Base-by-base conservation (phyloP, 1,284 basidiomycete genomes). In the Microbotryomycetes sp. region DNA sequence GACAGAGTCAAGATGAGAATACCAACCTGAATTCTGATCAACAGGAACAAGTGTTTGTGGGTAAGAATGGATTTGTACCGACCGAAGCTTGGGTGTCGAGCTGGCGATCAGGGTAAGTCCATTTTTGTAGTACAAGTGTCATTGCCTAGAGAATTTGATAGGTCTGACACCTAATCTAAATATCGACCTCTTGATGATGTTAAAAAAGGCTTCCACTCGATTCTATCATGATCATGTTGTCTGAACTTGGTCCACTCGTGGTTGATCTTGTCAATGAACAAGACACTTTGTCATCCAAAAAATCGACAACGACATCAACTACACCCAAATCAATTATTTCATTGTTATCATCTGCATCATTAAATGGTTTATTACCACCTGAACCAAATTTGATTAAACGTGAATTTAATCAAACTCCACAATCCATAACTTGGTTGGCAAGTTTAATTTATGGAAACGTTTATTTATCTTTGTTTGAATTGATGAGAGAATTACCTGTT, bases 371-470 rank as follows among this genome's bases (percentile, higher is more conserved):
- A 14, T 79, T 96, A 29, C 89, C 92, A 3, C 81, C 84, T 6
- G 77, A 80, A 4, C 83, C 86, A 1, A 80, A 84, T 7, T 75
- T 87, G 42, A 77, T 80, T 16, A 82, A 89, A 16, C 81, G 92
- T 50, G 81, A 79, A 62, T 94, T 94, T 75, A 76, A 85, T 73
- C 87, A 88, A 66, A 73, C 89, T 4, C 86, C 90, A 66, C 86
- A 89, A 3, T 91, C 89, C 4, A 81, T 86, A 58, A 82, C 92
- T 14, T 94, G 92, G 92, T 80, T 93, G 51, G 89, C 89, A 9
- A 89, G 87, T 0, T 77, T 94, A 56, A 84, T 92, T 36, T 96
- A 92, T 90, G 92, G 92, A 49, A 89, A 92, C 73, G 83, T 92
- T 25, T 96, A 92, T 73, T 86, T 96, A n/a, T 12, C 52, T 6